Conservation (phyloP, 2,329 filamentous ascomycete species). For the Nemania sp. region DNA sequence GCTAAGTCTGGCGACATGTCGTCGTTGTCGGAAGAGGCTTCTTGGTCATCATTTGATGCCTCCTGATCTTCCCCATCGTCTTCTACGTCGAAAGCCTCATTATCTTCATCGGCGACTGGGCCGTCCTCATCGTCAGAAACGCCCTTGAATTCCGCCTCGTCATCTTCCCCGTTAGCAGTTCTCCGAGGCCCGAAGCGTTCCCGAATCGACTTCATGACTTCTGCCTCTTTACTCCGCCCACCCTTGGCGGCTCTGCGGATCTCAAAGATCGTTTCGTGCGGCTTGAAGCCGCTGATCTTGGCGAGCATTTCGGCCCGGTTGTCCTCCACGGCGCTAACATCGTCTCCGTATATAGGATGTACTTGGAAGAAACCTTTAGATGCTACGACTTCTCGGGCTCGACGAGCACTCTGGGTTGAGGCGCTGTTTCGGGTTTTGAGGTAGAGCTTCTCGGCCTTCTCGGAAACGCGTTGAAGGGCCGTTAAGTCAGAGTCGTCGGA, state of each 20-base stretch:
- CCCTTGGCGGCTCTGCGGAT: constrained; percentile 74
- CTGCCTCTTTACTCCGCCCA: constrained; percentile 65
- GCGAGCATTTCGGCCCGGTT: constrained; percentile 86
- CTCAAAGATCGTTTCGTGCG: constrained; percentile 95
- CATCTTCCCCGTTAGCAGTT: constrained; percentile 49
- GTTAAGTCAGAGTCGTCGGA: constrained; percentile 74
- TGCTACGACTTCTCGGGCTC: constrained; percentile 75
- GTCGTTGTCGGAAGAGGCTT: constrained; percentile 20
- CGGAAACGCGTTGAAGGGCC: constrained; percentile 71
- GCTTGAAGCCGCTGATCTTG: constrained; percentile 83
- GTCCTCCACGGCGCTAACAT: constrained; percentile 66
- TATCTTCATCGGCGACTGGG: not conserved
- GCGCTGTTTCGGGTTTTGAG: constrained; percentile 87
- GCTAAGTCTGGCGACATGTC: constrained; percentile 37
- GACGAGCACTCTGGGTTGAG: constrained; percentile 85
- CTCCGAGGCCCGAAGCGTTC: constrained; percentile 67
- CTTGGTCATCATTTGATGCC: constrained; percentile 17
- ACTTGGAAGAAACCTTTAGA: constrained; percentile 72
- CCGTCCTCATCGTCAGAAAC: constrained; percentile 34
- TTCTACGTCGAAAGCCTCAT: constrained; percentile 13
- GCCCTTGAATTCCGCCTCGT: constrained; percentile 39
- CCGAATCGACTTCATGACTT: constrained; percentile 74
- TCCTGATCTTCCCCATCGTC: constrained; percentile 12
- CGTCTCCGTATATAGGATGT: constrained; percentile 78
- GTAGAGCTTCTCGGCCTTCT: constrained; percentile 92